phyloP scores from a whole-genome alignment of 2,329 filamentous ascomycete species.

The Metarhizium humberi region DNA sequence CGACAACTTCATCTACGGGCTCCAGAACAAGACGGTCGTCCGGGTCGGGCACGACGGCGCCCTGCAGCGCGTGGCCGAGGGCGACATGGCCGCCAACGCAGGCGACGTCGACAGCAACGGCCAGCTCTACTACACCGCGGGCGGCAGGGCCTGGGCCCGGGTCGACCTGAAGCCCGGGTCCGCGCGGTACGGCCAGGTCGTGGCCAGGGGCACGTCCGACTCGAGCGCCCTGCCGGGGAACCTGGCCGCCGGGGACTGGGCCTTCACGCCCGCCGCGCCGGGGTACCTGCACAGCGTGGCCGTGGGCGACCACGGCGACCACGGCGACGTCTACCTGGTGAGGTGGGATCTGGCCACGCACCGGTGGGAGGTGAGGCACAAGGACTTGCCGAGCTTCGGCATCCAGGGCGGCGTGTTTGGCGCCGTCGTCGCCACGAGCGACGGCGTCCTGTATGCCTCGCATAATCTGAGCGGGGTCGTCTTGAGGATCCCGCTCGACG shows the following conservation, averaged over 20 bases:
- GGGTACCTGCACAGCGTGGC: slow-evolving; percentile 1
- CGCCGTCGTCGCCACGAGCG: slow-evolving; percentile 4
- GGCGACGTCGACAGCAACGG: slow-evolving; percentile 5
- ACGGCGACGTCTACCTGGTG: background rate
- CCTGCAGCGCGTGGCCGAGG: background rate
- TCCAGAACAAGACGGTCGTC: background rate
- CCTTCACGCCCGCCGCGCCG: background rate
- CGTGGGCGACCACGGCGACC: background rate
- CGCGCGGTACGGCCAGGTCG: background rate
- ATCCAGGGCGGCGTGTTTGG: background rate
- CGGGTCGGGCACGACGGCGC: slow-evolving; percentile 2
- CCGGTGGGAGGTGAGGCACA: background rate
- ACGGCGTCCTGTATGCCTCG: slow-evolving; percentile 5
- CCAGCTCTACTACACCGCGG: slow-evolving; percentile 1
- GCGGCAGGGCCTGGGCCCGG: background rate
- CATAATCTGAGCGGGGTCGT: background rate
- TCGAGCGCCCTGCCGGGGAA: background rate
- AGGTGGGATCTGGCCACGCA: background rate
- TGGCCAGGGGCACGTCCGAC: background rate
- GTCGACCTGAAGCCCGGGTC: slow-evolving; percentile 4
- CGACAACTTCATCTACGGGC: slow-evolving; percentile 5
- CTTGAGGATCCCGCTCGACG: background rate
- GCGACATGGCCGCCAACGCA: background rate
- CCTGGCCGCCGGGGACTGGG: slow-evolving; percentile 1
- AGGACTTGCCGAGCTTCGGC: background rate